Conservation (phyloP, 2,329 filamentous ascomycete genomes). For the Periconia macrospinosa region DNA sequence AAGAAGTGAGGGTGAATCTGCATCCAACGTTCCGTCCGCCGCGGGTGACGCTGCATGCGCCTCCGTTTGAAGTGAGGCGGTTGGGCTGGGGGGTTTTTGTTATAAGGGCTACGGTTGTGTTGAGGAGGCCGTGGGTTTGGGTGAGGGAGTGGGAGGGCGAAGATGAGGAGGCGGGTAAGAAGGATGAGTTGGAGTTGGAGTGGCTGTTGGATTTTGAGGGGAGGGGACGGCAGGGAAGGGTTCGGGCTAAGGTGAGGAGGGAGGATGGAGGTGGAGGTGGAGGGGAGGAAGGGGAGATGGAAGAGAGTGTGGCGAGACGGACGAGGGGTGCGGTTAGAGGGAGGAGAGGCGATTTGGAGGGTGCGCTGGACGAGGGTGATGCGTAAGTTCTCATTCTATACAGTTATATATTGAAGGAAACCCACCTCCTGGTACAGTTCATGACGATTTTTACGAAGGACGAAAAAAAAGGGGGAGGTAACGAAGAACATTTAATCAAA, state of each 20-base stretch:
- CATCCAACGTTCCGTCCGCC: slow-evolving; percentile 49
- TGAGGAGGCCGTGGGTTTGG: slow-evolving; percentile 50
- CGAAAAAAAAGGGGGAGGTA: no score
- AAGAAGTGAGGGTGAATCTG: slow-evolving; percentile 46
- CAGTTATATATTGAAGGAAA: no score
- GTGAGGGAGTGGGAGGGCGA: slow-evolving; percentile 47
- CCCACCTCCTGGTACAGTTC: no score
- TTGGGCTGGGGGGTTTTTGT: slow-evolving; percentile 49
- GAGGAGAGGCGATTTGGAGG: not conserved
- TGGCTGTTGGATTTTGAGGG: slow-evolving; percentile 49
- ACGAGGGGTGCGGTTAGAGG: not conserved
- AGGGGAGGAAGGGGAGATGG: not conserved
- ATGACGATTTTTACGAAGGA: no score
- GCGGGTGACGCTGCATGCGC: slow-evolving; percentile 32
- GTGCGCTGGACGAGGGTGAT: not conserved
- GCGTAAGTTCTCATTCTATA: no score
- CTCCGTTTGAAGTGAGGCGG: slow-evolving; percentile 46
- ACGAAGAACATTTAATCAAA: no score
- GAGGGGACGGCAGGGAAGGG: slow-evolving; percentile 45
- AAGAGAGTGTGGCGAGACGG: not conserved
- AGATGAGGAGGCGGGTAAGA: slow-evolving; percentile 38
- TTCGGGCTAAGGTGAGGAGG: slow-evolving; percentile 45
- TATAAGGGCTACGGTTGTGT: slow-evolving; percentile 43
- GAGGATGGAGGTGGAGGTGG: not conserved
- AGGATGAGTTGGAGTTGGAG: slow-evolving; percentile 39